phyloP scores from a whole-genome alignment of 2,329 filamentous ascomycete species.

The Beauveria varroae region DNA sequence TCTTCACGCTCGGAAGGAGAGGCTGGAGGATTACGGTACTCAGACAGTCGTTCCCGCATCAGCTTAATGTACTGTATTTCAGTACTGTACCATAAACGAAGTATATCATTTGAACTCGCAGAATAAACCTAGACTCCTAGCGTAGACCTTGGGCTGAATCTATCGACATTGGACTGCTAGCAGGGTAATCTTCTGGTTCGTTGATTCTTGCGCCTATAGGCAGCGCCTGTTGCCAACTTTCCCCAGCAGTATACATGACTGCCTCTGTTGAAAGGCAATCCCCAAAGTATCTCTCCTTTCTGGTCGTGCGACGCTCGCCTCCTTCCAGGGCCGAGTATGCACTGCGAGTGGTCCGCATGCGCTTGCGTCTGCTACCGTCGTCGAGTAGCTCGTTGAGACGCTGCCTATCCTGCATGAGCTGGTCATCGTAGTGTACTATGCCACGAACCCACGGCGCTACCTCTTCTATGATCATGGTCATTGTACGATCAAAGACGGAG shows the following conservation, averaged over 20 bases:
- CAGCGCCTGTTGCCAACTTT: conserved; percentile 28
- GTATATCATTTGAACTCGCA: too few relatives aligned
- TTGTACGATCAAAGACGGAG: conserved; percentile 69
- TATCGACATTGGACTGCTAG: conserved; percentile 4
- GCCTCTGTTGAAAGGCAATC: conserved; percentile 49
- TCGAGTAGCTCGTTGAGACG: conserved; percentile 55
- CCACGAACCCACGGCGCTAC: conserved; percentile 83
- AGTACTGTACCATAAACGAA: neutral
- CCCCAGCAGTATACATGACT: conserved; percentile 58
- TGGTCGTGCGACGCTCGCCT: conserved; percentile 56
- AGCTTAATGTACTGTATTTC: neutral
- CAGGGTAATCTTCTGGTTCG: neutral
- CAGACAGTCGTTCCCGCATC: neutral
- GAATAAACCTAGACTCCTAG: neutral
- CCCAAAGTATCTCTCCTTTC: conserved; percentile 67
- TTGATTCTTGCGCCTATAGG: neutral
- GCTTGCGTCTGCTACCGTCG: conserved; percentile 43
- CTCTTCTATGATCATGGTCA: conserved; percentile 61
- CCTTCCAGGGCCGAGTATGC: conserved; percentile 73
- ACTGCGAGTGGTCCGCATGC: conserved; percentile 63
- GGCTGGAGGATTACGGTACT: conserved; percentile 2
- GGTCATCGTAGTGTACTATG: conserved; percentile 71
- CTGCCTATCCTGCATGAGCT: conserved; percentile 59
- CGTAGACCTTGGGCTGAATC: neutral
- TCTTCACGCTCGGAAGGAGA: neutral